Conservation (phyloP, 2,329 filamentous ascomycete species). For the Exophiala sp. region DNA sequence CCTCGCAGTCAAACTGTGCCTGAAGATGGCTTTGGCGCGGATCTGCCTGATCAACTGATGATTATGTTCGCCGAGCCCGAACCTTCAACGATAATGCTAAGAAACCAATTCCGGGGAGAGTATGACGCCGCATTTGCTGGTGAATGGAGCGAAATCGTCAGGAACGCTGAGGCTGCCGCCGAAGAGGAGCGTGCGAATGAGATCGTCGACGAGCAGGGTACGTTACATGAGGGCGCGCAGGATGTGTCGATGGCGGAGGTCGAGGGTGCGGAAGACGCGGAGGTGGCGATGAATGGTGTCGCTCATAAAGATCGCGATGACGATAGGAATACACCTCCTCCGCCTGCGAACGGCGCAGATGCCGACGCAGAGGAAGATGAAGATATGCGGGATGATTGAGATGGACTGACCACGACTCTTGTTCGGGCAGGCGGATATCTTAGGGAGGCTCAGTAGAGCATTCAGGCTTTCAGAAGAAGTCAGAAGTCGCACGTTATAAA, state of each 20-base stretch:
- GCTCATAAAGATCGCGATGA: slow-evolving; percentile 10
- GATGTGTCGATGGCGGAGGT: slow-evolving; percentile 25
- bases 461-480: too few species aligned
- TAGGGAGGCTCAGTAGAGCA: too few species aligned
- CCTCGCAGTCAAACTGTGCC: slow-evolving; percentile 39
- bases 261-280: slow-evolving; percentile 22
- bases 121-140: slow-evolving; percentile 45
- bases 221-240: slow-evolving; percentile 17
- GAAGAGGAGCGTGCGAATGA: slow-evolving; percentile 19
- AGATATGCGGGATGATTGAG: slow-evolving; percentile 25
- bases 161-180: slow-evolving; percentile 23
- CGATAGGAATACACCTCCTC: slow-evolving; percentile 11
- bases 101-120: slow-evolving; percentile 42
- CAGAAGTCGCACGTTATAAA: too few species aligned
- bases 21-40: slow-evolving; percentile 31
- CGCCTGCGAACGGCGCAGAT: slow-evolving; percentile 4
- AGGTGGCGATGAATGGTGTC: slow-evolving; percentile 10
- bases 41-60: slow-evolving; percentile 50
- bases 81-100: slow-evolving; percentile 21
- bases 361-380: slow-evolving; percentile 19
- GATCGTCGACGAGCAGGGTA: slow-evolving; percentile 28
- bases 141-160: slow-evolving; percentile 20
- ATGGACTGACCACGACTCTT: too few species aligned
- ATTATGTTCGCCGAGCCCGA: slow-evolving; percentile 50
- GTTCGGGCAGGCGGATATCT: too few species aligned